These are phyloP conservation scores for Chalciporus sp. DNA, from an alignment of 1,284 basidiomycete species.

Conservation along the genomic window DNA sequence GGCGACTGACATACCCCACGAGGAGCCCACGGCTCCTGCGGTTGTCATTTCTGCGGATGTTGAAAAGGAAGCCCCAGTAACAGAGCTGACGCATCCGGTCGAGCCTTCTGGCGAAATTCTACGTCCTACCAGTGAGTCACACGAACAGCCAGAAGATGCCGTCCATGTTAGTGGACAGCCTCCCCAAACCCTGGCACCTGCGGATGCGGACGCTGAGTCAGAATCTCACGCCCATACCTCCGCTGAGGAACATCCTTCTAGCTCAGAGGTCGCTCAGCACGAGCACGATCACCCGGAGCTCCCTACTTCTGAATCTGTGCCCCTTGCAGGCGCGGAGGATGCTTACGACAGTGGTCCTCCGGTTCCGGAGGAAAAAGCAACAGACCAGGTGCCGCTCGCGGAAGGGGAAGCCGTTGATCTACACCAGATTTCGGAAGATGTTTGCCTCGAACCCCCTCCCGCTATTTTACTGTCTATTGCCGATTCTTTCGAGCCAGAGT, in stretches of 20 bases:
- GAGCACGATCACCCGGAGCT: constrained; percentile 14
- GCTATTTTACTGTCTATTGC: constrained; percentile 59
- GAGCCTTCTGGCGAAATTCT: constrained; percentile 6
- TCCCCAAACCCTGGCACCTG: constrained; percentile 6
- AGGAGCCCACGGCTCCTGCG: constrained; percentile 13
- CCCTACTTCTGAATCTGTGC: constrained; percentile 8
- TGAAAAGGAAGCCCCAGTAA: constrained; percentile 2
- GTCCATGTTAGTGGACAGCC: constrained; percentile 2
- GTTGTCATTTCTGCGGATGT: constrained; percentile 4
- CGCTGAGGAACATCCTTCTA: constrained; percentile 6
- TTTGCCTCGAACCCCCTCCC: constrained; percentile 76
- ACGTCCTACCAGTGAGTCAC: constrained; percentile 22
- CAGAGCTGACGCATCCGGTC: constrained; percentile 6
- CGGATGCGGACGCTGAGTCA: constrained; percentile 6
- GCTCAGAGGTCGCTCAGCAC: constrained; percentile 11
- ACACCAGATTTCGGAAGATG: constrained; percentile 68
- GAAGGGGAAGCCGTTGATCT: constrained; percentile 42
- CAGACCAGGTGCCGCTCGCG: constrained; percentile 9
- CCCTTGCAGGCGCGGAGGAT: constrained; percentile 8
- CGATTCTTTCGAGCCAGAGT: constrained; percentile 43
- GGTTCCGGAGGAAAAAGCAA: constrained; percentile 10
- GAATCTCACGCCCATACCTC: constrained; percentile 1
- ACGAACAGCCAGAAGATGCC: constrained; percentile 15
- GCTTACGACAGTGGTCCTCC: constrained; percentile 1
- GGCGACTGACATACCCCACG: constrained; percentile 15